phyloP scores from a whole-genome alignment of 192 early-diverging fungal genomes.

The Spinellus fusiger region DNA sequence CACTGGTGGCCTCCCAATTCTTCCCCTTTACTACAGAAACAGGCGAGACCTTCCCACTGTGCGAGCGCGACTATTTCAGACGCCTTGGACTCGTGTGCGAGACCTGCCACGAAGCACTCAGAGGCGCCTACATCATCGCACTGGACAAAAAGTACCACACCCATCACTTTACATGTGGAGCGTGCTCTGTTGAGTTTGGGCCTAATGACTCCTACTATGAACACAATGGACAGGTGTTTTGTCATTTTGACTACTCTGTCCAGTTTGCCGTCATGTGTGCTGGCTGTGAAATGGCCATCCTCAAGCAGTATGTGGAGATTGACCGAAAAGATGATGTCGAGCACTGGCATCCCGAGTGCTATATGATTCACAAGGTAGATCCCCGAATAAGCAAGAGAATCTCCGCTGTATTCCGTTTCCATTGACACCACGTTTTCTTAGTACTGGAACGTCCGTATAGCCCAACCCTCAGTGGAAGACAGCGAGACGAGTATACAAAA shows the following conservation, averaged over 20 bases:
- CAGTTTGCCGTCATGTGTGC: conserved; percentile 88
- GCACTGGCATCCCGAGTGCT: conserved; percentile 99
- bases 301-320: conserved; percentile 96
- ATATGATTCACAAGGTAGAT: conserved; percentile 96
- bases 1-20: conserved; percentile 79
- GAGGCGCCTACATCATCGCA: conserved; percentile 89
- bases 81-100: conserved; percentile 77
- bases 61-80: conserved; percentile 87
- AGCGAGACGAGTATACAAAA: neutral
- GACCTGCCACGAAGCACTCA: conserved; percentile 82
- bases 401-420: neutral
- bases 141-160: conserved; percentile 92
- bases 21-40: conserved; percentile 61
- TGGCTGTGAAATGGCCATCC: conserved; percentile 92
- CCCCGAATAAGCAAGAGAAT: neutral
- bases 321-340: conserved; percentile 66
- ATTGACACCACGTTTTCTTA: neutral
- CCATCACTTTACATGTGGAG: conserved; percentile 95
- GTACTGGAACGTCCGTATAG: conserved; percentile 16
- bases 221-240: conserved; percentile 88
- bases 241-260: conserved; percentile 91
- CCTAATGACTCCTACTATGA: conserved; percentile 97
- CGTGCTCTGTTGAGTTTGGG: conserved; percentile 88
- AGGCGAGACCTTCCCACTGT: conserved; percentile 60
- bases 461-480: conserved; percentile 5